These are phyloP conservation scores for Erysimum cheiranthoides DNA, from an alignment of 345 rosid species.

Conservation along the genomic window DNA sequence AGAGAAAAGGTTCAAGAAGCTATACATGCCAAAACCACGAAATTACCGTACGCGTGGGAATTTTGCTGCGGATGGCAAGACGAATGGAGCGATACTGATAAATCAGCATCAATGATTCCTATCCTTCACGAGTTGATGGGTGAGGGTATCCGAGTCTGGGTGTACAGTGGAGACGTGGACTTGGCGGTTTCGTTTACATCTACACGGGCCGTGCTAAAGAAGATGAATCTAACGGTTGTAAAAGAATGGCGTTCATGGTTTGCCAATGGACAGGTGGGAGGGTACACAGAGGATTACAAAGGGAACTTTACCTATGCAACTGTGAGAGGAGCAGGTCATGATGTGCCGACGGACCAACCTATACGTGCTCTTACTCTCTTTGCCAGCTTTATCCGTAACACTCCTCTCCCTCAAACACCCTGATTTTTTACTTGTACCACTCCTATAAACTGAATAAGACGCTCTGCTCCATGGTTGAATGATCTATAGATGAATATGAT, in stretches of 20 bases:
- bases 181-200: slow-evolving; percentile 71
- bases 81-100: slow-evolving; percentile 52
- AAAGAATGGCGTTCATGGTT: slow-evolving; percentile 83
- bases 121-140: slow-evolving; percentile 71
- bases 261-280: slow-evolving; percentile 52
- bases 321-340: slow-evolving; percentile 37
- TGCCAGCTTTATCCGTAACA: slow-evolving; percentile 25
- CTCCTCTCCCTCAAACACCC: slow-evolving; percentile 1
- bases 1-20: slow-evolving; percentile 62
- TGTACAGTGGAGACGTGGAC: slow-evolving; percentile 82
- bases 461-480: neutral
- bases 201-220: slow-evolving; percentile 60
- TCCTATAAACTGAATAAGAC: neutral
- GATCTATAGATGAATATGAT: neutral
- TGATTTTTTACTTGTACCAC: neutral
- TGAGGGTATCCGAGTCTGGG: slow-evolving; percentile 62
- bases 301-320: slow-evolving; percentile 24
- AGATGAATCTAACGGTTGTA: slow-evolving; percentile 65
- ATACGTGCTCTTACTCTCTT: slow-evolving; percentile 24
- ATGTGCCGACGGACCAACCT: slow-evolving; percentile 19
- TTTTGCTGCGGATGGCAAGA: too few species aligned
- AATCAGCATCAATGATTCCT: slow-evolving; percentile 59
- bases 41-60: slow-evolving; percentile 60
- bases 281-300: slow-evolving; percentile 28
- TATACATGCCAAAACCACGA: slow-evolving; percentile 65